Conservation (phyloP, 176 grass and related monocot species). For the Thalia dealbata region DNA sequence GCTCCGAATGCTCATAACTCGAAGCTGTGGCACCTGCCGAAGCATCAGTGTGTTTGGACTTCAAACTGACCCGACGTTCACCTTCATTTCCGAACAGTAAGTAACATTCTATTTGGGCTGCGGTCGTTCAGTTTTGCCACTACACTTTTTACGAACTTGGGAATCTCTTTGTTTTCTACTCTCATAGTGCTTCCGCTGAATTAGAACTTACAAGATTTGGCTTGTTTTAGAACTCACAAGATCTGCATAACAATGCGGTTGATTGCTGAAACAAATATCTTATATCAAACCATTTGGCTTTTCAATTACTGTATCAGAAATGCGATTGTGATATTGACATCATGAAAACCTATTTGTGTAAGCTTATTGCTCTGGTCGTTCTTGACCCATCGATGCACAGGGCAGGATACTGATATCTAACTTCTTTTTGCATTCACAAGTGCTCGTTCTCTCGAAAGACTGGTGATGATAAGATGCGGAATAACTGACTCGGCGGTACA, state of each 20-base stretch:
- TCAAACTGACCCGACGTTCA: slow-evolving; percentile 52
- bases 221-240: too few relatives aligned
- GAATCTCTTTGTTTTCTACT: too few relatives aligned
- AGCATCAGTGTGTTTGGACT: slow-evolving; percentile 67
- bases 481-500: slow-evolving; percentile 71
- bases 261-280: too few relatives aligned
- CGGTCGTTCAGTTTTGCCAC: too few relatives aligned
- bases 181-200: too few relatives aligned
- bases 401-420: too few relatives aligned
- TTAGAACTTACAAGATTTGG: too few relatives aligned
- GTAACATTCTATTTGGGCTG: slow-evolving; percentile 1
- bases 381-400: too few relatives aligned
- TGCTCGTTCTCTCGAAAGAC: slow-evolving; percentile 41
- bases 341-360: background rate
- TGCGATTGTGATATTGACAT: background rate
- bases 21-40: slow-evolving; percentile 53
- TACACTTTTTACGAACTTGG: too few relatives aligned
- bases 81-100: slow-evolving; percentile 74
- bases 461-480: slow-evolving; percentile 70
- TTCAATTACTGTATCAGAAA: background rate
- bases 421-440: slow-evolving; percentile 18
- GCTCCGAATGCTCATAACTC: slow-evolving; percentile 61
- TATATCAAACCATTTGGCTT: background rate
- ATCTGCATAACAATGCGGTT: too few relatives aligned
- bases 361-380: background rate